Conservation (phyloP, 495 filamentous ascomycete species). For the Talaromyces stipitatus region DNA sequence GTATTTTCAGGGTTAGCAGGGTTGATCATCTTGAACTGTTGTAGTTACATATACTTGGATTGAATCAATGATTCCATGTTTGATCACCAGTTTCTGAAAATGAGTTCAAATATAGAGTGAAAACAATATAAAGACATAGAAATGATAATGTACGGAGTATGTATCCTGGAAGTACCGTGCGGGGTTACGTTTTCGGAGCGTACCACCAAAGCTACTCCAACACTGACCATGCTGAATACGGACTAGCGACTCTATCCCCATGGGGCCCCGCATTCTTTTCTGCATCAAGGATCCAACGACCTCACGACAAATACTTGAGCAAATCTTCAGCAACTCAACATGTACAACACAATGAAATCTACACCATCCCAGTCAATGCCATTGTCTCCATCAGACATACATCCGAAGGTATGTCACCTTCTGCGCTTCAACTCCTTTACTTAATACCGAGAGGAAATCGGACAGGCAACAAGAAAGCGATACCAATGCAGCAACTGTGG, state of each 20-base stretch:
- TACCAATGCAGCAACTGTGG: slow-evolving; percentile 2
- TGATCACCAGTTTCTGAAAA: no score
- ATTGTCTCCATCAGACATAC: background rate
- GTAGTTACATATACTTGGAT: background rate
- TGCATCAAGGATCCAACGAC: background rate
- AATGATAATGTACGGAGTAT: background rate
- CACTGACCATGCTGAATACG: background rate
- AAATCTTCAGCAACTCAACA: background rate
- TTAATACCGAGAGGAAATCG: background rate
- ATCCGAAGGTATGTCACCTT: background rate
- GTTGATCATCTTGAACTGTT: background rate
- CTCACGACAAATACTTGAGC: background rate
- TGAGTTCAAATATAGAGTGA: no score
- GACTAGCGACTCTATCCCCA: background rate
- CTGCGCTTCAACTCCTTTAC: background rate
- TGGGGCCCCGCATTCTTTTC: background rate
- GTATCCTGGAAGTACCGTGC: no score
- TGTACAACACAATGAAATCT: background rate
- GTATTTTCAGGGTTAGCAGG: background rate
- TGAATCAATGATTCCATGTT: background rate
- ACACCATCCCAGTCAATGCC: no score
- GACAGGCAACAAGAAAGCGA: background rate
- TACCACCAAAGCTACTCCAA: background rate
- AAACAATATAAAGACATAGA: background rate
- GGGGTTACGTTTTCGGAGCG: background rate